These are phyloP conservation scores for Lavandula angustifolia DNA, from an alignment of 257 asterid species.

Conservation along the genomic window DNA sequence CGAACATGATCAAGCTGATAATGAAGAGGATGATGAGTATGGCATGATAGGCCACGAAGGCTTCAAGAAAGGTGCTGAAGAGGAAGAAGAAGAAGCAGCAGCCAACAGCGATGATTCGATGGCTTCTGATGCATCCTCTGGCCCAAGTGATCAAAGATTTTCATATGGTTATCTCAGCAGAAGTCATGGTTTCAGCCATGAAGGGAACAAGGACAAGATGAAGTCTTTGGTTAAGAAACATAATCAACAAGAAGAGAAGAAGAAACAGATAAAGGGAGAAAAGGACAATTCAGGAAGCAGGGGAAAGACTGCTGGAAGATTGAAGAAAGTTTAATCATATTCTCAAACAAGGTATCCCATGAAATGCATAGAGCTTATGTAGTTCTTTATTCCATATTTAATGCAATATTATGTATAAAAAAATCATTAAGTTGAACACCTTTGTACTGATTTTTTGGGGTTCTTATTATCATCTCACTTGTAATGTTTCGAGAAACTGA, in stretches of 20 bases:
- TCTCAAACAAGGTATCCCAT: slow-evolving; percentile 14
- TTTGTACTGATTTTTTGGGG: slow-evolving; percentile 9
- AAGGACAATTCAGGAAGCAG: slow-evolving; percentile 50
- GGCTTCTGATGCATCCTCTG: slow-evolving; percentile 97
- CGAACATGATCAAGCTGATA: slow-evolving; percentile 31
- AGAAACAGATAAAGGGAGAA: slow-evolving; percentile 42
- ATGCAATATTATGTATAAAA: slow-evolving; percentile 31
- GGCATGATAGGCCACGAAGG: slow-evolving; percentile 18
- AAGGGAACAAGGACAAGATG: slow-evolving; percentile 38
- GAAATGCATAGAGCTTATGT: slow-evolving; percentile 33
- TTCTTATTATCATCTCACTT: not conserved
- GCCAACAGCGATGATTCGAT: slow-evolving; percentile 77
- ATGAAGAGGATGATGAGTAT: slow-evolving; percentile 28
- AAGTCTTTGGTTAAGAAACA: slow-evolving; percentile 44
- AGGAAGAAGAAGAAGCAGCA: slow-evolving; percentile 27
- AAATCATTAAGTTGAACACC: slow-evolving; percentile 21
- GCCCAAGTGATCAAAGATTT: slow-evolving; percentile 60
- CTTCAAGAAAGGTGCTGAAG: slow-evolving; percentile 22
- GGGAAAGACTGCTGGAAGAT: slow-evolving; percentile 46
- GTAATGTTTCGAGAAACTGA: not conserved
- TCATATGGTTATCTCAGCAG: slow-evolving; percentile 22
- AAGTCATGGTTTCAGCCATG: slow-evolving; percentile 34
- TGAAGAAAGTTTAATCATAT: slow-evolving; percentile 37
- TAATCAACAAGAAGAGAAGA: slow-evolving; percentile 47
- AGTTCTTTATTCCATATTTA: slow-evolving; percentile 35